Evolutionary conservation across 345 rosid species (phyloP).

Genomic region (Cardamine chenopodiifolia): DNA sequence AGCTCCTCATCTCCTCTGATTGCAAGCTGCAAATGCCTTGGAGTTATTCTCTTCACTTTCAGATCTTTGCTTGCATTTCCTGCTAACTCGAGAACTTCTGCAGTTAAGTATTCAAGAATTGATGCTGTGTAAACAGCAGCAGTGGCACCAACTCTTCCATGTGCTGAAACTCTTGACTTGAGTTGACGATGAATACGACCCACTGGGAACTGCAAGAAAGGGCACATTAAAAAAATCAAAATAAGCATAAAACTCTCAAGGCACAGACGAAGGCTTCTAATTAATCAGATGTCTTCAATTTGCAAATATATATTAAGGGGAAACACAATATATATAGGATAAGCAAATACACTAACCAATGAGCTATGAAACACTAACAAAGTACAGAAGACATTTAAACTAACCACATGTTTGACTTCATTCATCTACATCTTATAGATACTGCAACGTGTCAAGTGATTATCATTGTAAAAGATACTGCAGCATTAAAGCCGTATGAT

Average conservation of each 20-base stretch:
- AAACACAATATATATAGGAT: background rate
- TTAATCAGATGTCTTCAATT: background rate
- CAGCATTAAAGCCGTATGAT: background rate
- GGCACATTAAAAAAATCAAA: background rate
- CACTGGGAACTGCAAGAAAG: constrained; percentile 60
- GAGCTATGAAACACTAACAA: background rate
- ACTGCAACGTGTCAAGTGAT: background rate
- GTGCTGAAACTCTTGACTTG: constrained; percentile 55
- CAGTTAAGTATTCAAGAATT: constrained; percentile 72
- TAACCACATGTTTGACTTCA: background rate
- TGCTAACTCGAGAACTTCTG: constrained; percentile 78
- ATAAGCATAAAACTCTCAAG: background rate
- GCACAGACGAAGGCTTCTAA: background rate
- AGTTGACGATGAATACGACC: constrained; percentile 81
- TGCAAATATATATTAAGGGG: background rate
- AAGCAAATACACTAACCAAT: background rate
- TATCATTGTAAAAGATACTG: background rate
- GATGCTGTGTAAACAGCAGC: constrained; percentile 78
- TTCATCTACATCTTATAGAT: background rate
- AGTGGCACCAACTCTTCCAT: constrained; percentile 80
- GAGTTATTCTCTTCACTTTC: constrained; percentile 72
- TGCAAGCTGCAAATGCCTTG: constrained; percentile 67
- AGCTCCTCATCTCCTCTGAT: constrained; percentile 67
- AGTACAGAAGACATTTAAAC: background rate
- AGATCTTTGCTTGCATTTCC: constrained; percentile 79